These are phyloP conservation scores for Penicillium goetzii DNA, from an alignment of 495 filamentous ascomycete species.

Conservation along the genomic window DNA sequence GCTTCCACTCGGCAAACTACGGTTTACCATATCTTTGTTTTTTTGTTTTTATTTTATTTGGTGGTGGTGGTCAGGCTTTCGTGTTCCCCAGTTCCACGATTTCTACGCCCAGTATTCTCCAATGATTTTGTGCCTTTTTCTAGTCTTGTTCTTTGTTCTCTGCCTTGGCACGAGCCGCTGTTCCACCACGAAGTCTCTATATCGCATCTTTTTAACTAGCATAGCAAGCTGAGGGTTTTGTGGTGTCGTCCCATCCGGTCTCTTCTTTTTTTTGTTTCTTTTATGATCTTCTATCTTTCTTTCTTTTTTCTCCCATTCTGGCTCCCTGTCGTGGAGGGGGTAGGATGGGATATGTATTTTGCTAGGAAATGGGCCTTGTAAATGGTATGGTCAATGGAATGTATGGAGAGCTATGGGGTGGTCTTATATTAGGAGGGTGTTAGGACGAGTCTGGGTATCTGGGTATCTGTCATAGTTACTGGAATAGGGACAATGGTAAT, in stretches of 20 bases:
- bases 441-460: not conserved
- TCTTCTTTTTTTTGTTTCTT: conserved; percentile 18
- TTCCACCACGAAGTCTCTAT: conserved; percentile 15
- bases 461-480: not conserved
- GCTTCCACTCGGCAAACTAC: not conserved
- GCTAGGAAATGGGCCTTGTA: conserved; percentile 3
- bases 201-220: conserved; percentile 34
- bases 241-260: conserved; percentile 25
- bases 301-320: conserved; percentile 6
- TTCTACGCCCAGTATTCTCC: conserved; percentile 22
- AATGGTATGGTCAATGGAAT: conserved; percentile 3
- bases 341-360: not conserved
- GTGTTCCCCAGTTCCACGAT: conserved; percentile 19
- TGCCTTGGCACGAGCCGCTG: conserved; percentile 3
- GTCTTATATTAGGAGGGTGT: no score
- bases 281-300: conserved; percentile 9
- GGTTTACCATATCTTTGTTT: not conserved
- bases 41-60: not conserved
- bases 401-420: not conserved
- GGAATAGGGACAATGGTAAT: not conserved
- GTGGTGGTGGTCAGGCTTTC: conserved; percentile 13
- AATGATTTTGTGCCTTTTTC: conserved; percentile 12
- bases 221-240: conserved; percentile 37
- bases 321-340: not conserved
- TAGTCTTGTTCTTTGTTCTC: conserved; percentile 7